Evolutionary conservation across 176 grass and related monocot genomes (phyloP).

Genomic region (Juncus effusus): DNA sequence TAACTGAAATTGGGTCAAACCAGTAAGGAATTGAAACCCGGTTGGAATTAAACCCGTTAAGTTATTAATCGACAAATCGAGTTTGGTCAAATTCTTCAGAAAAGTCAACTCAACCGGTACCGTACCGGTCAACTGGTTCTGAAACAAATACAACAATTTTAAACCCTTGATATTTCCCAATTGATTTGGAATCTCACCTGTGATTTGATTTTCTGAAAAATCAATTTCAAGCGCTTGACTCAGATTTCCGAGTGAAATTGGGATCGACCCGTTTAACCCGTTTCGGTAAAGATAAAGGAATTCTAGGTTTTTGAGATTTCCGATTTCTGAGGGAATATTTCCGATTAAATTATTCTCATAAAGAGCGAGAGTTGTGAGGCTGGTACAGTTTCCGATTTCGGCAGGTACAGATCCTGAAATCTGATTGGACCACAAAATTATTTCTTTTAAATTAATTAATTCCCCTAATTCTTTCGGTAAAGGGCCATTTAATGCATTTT

Average conservation of each 20-base stretch:
- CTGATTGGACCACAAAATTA: slow-evolving; percentile 78
- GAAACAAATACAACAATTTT: slow-evolving; percentile 75
- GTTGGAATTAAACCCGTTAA: slow-evolving; percentile 69
- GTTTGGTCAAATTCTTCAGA: slow-evolving; percentile 74
- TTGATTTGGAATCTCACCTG: slow-evolving; percentile 68
- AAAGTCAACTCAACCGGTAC: slow-evolving; percentile 67
- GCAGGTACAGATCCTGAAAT: slow-evolving; percentile 64
- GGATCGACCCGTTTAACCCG: slow-evolving; percentile 75
- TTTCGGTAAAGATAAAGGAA: slow-evolving; percentile 85
- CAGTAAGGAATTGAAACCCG: slow-evolving; percentile 78
- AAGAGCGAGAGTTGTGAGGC: slow-evolving; percentile 61
- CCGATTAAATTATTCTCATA: slow-evolving; percentile 80
- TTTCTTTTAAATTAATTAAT: slow-evolving; percentile 58
- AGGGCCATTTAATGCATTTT: slow-evolving; percentile 63
- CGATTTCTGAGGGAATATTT: slow-evolving; percentile 65
- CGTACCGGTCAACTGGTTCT: slow-evolving; percentile 73
- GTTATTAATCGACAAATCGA: slow-evolving; percentile 94
- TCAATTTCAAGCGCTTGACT: slow-evolving; percentile 61
- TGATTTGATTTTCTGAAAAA: slow-evolving; percentile 92
- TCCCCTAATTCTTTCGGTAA: slow-evolving; percentile 73
- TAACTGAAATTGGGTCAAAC: slow-evolving; percentile 75
- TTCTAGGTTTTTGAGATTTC: slow-evolving; percentile 55
- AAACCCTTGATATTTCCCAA: slow-evolving; percentile 64
- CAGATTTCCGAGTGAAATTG: slow-evolving; percentile 68
- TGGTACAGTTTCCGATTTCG: slow-evolving; percentile 78